These are phyloP conservation scores for Zoysia japonica DNA, from an alignment of 176 grass and related monocot species.

Conservation along the genomic window DNA sequence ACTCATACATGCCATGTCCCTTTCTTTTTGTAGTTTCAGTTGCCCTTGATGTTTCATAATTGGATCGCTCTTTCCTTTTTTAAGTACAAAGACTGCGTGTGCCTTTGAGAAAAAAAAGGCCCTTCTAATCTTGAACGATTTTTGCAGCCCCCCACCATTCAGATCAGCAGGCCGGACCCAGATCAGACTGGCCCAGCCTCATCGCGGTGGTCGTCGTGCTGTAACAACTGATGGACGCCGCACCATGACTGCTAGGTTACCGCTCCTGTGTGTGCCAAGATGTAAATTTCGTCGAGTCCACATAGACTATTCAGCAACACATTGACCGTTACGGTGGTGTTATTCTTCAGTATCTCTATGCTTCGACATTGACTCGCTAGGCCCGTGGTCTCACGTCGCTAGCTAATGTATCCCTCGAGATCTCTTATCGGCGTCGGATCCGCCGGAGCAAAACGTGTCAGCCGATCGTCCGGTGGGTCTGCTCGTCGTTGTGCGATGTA, in stretches of 20 bases:
- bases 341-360: neutral
- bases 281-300: neutral
- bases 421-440: neutral
- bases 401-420: neutral
- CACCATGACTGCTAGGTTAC: neutral
- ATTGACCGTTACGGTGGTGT: neutral
- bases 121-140: constrained; percentile 31
- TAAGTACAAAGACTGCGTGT: neutral
- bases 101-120: neutral
- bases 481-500: neutral
- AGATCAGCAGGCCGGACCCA: constrained; percentile 64
- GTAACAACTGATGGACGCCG: neutral
- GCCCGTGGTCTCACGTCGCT: neutral
- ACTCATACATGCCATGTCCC: neutral
- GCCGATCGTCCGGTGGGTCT: neutral
- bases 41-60: neutral
- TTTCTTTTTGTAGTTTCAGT: neutral
- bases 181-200: constrained; percentile 38
- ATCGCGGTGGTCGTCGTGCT: constrained; percentile 63
- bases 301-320: neutral
- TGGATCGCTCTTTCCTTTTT: neutral
- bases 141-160: constrained; percentile 58
- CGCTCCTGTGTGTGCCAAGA: neutral
- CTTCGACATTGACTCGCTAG: neutral
- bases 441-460: neutral